Conservation (phyloP, 495 filamentous ascomycete genomes). For the Rostrohypoxylon terebratum region DNA sequence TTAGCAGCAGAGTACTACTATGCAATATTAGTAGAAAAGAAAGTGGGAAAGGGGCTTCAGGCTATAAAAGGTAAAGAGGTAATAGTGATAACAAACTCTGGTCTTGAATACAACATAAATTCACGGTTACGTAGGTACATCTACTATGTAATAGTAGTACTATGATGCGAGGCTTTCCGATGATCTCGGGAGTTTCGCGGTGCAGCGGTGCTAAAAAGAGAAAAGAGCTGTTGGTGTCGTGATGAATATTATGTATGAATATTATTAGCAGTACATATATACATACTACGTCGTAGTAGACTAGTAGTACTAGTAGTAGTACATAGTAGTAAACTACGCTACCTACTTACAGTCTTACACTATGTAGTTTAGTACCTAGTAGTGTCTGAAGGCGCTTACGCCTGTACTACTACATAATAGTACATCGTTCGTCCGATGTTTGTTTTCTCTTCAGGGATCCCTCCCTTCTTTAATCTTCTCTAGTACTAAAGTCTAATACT, state of each 20-base stretch:
- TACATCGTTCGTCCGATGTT: conserved; percentile 33
- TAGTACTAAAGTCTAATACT: background rate
- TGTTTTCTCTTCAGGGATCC: conserved; percentile 39
- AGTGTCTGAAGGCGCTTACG: too few relatives aligned
- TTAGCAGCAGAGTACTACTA: background rate
- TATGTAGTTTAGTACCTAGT: too few relatives aligned
- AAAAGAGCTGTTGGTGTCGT: conserved; percentile 11
- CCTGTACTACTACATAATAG: too few relatives aligned
- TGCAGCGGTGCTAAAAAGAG: background rate
- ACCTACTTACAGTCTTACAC: too few relatives aligned
- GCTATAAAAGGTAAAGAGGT: background rate
- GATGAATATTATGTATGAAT: too few relatives aligned
- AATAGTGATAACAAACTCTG: too few relatives aligned
- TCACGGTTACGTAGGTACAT: background rate
- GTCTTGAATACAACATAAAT: background rate
- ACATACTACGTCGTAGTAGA: too few relatives aligned
- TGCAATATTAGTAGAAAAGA: too few relatives aligned
- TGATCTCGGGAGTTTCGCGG: background rate
- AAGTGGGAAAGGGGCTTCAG: background rate
- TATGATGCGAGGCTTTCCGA: background rate
- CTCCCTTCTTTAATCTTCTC: background rate
- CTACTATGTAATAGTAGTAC: background rate
- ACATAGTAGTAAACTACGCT: too few relatives aligned
- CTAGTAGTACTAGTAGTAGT: too few relatives aligned
- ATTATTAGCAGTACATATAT: too few relatives aligned